Conservation (phyloP, 257 asterid species). For the Solanum lignicaule region DNA sequence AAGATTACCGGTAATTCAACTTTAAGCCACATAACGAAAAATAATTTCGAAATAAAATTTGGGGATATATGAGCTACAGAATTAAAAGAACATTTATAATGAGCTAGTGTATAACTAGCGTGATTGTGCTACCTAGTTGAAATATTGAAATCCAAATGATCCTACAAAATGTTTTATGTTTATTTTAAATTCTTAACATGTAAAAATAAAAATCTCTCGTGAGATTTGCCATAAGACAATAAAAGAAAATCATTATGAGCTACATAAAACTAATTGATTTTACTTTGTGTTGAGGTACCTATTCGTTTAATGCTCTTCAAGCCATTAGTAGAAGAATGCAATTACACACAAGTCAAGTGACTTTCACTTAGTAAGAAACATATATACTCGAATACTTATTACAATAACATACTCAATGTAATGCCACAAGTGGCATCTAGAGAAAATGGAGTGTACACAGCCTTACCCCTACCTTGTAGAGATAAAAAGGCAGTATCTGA, state of each 20-base stretch:
- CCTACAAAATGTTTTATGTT: not conserved
- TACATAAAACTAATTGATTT: not conserved
- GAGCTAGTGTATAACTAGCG: not conserved
- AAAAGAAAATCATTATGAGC: not conserved
- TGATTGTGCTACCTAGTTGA: not conserved
- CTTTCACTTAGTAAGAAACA: not conserved
- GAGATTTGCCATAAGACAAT: not conserved
- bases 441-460: not conserved
- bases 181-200: not conserved
- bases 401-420: not conserved
- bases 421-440: too few relatives aligned
- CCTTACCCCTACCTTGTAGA: not conserved
- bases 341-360: not conserved
- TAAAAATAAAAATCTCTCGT: not conserved
- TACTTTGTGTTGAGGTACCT: not conserved
- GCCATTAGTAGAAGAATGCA: too few relatives aligned
- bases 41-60: not conserved
- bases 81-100: not conserved
- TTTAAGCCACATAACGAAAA: not conserved
- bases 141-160: not conserved
- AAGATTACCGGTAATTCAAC: not conserved
- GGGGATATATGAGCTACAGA: not conserved
- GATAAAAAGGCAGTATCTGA: too few relatives aligned
- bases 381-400: not conserved
- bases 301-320: not conserved